Percentiles rank a stretch among this genome's conserved stretches.
Evolutionary conservation across 352 stramenopile genomes (phyloP).

Genomic region (Pythium oligandrum): DNA sequence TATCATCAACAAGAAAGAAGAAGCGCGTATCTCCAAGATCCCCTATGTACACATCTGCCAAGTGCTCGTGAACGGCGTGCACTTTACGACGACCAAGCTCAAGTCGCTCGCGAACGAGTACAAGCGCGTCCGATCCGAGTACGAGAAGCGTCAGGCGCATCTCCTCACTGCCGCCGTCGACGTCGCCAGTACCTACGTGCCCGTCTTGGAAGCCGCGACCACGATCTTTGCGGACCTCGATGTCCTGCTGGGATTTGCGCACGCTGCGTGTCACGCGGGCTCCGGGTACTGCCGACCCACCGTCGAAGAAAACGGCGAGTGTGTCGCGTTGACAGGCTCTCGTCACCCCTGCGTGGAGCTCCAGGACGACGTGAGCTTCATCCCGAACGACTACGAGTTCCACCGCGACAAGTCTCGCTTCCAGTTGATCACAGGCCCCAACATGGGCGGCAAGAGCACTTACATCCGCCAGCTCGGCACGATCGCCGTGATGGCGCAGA

Average conservation of each 20-base stretch:
- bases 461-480: constrained; percentile 97
- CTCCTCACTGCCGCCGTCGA: constrained; percentile 92
- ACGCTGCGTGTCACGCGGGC: constrained; percentile 91
- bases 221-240: constrained; percentile 91
- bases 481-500: constrained; percentile 95
- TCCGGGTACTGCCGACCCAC: constrained; percentile 68
- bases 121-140: constrained; percentile 82
- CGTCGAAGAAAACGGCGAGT: constrained; percentile 51
- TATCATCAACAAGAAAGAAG: constrained; percentile 91
- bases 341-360: constrained; percentile 98
- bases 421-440: constrained; percentile 97
- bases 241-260: constrained; percentile 92
- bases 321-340: constrained; percentile 73
- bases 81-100: constrained; percentile 95
- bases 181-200: constrained; percentile 94
- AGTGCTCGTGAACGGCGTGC: constrained; percentile 96
- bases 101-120: constrained; percentile 84
- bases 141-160: constrained; percentile 88
- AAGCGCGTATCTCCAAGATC: constrained; percentile 87
- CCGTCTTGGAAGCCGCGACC: constrained; percentile 91
- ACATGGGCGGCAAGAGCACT: constrained; percentile 99
- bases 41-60: constrained; percentile 90
- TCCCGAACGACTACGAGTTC: constrained; percentile 97
- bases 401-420: constrained; percentile 82
- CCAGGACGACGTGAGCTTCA: constrained; percentile 96